Evolutionary conservation across 1,284 basidiomycete species (phyloP), one percentile per base, ranked within the genome.

Genomic region (Porodaedalea pini): DNA sequence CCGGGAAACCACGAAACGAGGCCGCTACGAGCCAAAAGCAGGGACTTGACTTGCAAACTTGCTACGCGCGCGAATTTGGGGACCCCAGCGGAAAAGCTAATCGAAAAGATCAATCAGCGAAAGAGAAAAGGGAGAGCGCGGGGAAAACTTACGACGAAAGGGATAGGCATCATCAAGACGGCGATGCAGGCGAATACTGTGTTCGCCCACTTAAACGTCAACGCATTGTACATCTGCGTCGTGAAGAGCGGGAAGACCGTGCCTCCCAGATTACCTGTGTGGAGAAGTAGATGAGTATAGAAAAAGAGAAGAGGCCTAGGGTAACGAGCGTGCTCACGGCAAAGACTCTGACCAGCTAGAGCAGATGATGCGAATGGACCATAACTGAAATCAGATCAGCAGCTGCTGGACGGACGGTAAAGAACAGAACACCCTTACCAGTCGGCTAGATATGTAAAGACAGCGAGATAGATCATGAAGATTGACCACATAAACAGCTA

Each of bases 301-400:
- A 29, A 29, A 29, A 23, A 11, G 31, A 25, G 34, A 74, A n/a
- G n/a, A n/a, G n/a, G n/a, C n/a, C n/a, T n/a, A n/a, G n/a, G n/a
- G n/a, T n/a, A n/a, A n/a, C n/a, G n/a, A n/a, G n/a, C n/a, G n/a
- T n/a, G n/a, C 78, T 65, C 71, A 81, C 88, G 78, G 61, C 78
- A 81, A 39, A 91, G 72, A 66, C 83, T 86, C 69, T 91, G 90
- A 0, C 86, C 90, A 0, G 90, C 89, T 17, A 90, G 71, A 0
- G 89, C 88, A 1, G 86, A 89, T 0, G 86, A 88, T 3, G 89
- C 90, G 61, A 84, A 92, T 1, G 83, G 78, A 0, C 85, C 85
- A 59, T 88, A 88, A 64, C 84, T 86, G 49, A 15, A 34, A 32
- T 40, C 31, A 5, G 37, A 15, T 25, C 37, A 27, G 37, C 34